Percentiles rank a stretch among this genome's conserved stretches.
phyloP scores from a whole-genome alignment of 371 early-diverging fungal genomes.

The Entomophthora muscae region DNA sequence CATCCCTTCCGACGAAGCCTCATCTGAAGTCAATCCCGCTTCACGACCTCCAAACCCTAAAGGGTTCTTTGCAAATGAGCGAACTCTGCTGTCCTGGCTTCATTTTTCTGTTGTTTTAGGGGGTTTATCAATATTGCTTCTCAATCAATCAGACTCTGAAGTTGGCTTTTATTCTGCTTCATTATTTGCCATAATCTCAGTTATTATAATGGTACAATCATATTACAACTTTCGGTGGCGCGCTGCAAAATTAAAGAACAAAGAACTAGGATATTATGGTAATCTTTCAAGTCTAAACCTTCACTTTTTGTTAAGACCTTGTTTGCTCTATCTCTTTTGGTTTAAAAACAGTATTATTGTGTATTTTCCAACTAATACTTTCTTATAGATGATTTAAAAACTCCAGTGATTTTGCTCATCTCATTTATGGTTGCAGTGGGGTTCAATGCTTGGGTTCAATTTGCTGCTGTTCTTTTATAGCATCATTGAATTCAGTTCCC shows the following conservation, averaged over 20 bases:
- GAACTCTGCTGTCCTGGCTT: slow-evolving; percentile 78
- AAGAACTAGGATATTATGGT: slow-evolving; percentile 50
- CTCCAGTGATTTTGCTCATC: background rate
- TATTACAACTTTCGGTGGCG: slow-evolving; percentile 88
- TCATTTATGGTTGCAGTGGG: background rate
- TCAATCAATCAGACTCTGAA: slow-evolving; percentile 53
- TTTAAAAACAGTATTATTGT: background rate
- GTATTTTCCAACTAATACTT: background rate
- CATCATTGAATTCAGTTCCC: no score
- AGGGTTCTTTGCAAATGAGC: slow-evolving; percentile 86
- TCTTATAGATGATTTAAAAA: background rate
- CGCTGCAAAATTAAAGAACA: slow-evolving; percentile 49
- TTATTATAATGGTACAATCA: slow-evolving; percentile 73
- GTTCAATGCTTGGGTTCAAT: background rate
- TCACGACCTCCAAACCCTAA: slow-evolving; percentile 9
- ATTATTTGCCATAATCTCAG: slow-evolving; percentile 56
- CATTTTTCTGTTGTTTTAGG: slow-evolving; percentile 45
- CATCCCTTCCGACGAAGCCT: background rate
- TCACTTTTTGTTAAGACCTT: background rate
- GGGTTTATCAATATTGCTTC: slow-evolving; percentile 38
- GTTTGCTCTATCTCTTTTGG: background rate
- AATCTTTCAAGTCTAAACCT: background rate
- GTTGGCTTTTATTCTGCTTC: slow-evolving; percentile 52
- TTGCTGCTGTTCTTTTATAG: no score
- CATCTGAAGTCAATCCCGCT: background rate